Evolutionary conservation across 2,329 filamentous ascomycete genomes (phyloP).

Genomic region (Hypoxylon sp.): DNA sequence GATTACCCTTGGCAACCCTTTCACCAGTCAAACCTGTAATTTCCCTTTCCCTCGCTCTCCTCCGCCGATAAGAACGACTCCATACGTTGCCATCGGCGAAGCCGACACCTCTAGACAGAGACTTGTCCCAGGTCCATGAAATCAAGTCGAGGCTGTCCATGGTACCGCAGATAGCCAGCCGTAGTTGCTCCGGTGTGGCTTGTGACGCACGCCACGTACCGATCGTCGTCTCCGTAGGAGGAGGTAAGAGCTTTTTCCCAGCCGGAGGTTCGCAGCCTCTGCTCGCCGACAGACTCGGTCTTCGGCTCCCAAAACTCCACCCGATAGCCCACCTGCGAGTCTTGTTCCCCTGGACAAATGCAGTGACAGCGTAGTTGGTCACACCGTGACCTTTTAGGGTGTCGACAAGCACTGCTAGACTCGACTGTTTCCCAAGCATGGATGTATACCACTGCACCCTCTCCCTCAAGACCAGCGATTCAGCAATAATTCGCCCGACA

Average conservation of each 20-base stretch:
- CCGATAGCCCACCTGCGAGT: constrained; percentile 89
- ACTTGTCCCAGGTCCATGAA: constrained; percentile 73
- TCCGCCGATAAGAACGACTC: constrained; percentile 79
- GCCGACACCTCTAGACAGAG: constrained; percentile 69
- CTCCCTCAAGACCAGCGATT: constrained; percentile 71
- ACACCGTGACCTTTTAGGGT: constrained; percentile 69
- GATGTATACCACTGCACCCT: constrained; percentile 88
- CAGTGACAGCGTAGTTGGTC: constrained; percentile 84
- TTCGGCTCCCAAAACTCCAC: constrained; percentile 82
- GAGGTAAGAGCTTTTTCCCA: constrained; percentile 61
- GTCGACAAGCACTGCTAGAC: constrained; percentile 73
- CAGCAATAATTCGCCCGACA: constrained; percentile 76
- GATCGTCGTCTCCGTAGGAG: constrained; percentile 57
- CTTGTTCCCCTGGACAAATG: constrained; percentile 81
- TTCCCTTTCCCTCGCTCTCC: constrained; percentile 58
- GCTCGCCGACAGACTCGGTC: constrained; percentile 67
- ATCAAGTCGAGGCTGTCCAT: constrained; percentile 69
- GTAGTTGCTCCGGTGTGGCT: constrained; percentile 24
- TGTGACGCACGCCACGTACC: constrained; percentile 54
- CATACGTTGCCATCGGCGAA: constrained; percentile 80
- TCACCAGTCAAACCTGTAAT: constrained; percentile 36
- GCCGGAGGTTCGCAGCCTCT: constrained; percentile 57
- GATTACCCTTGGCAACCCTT: constrained; percentile 29
- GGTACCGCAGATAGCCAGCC: constrained; percentile 57
- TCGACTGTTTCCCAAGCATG: constrained; percentile 87